Evolutionary conservation across 441 rosid genomes (phyloP), one percentile per base, ranked within the genome.

Genomic region (Bocquillonia castaneifolia): DNA sequence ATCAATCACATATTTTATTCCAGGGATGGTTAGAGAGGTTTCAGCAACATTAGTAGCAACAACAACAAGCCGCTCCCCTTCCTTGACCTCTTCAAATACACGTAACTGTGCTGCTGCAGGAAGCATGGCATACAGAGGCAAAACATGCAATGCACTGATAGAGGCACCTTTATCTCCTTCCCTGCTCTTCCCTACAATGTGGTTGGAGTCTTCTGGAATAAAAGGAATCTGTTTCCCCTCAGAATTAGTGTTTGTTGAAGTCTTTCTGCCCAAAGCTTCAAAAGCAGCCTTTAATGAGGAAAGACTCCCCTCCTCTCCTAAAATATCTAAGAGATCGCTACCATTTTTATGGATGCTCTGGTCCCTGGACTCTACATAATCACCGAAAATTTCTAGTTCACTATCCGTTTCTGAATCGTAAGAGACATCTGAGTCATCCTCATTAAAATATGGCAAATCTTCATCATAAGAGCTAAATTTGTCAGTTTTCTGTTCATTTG

Each of bases 31-130:
- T 56, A 93, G 78, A 56, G 97, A 93, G n/a, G 98, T 93, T 82
- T 93, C 97, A 0, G 97, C 97, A 57, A 91, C 99, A 83, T 93
- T 91, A 22, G 97, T 93, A 9, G 97, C 90, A 73, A 91, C 83
- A 59, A 93, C 90, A 69, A 93, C 93, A 53, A 93, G 91, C 64
- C 90, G 79, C 76, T 88, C 91, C 63, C 87, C 97, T 83, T 91
- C 92, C 76, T 86, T 84, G 37, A 87, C 83, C 61, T 88, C 83
- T 53, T 88, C 96, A 76, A 91, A 93, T 66, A 93, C 90, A 65
- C 73, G 81, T 34, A 93, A 90, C 84, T 93, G 99, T 62, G 86
- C 91, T 66, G 84, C 88, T 72, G 96, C 86, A 65, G 99, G 85
- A 71, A 93, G 86, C 92, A 88, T 91, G 14, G 99, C 99, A 69